Evolutionary conservation across 345 rosid genomes (phyloP).

Genomic region (Brassica nigra): DNA sequence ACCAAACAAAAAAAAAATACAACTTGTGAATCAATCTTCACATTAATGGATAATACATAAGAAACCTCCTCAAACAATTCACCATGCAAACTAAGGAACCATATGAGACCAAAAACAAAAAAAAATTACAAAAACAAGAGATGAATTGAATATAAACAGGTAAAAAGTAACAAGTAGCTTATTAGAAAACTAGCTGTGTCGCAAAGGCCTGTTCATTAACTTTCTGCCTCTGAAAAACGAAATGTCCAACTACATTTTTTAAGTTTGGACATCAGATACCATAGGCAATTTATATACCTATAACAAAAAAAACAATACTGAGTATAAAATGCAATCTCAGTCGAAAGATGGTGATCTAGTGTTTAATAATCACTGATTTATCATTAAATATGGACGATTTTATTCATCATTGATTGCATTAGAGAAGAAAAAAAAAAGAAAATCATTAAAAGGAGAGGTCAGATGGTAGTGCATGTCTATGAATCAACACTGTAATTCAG

Average conservation of each 20-base stretch:
- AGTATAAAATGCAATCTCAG: too few relatives aligned
- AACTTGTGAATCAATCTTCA: too few relatives aligned
- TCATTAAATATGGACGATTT: conserved; percentile 45
- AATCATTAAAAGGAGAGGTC: too few relatives aligned
- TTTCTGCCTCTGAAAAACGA: conserved; percentile 1
- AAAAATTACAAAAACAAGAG: background rate
- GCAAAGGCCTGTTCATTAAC: background rate
- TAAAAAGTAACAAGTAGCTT: conserved; percentile 13
- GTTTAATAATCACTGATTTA: conserved; percentile 46
- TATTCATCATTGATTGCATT: conserved; percentile 73
- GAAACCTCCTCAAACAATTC: too few relatives aligned
- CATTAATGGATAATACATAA: too few relatives aligned
- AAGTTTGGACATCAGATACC: background rate
- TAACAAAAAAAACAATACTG: too few relatives aligned
- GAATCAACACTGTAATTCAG: background rate
- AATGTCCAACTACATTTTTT: background rate
- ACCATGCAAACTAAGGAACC: too few relatives aligned
- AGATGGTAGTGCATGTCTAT: background rate
- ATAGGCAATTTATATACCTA: too few relatives aligned
- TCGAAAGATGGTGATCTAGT: conserved; percentile 84
- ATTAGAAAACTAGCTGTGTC: conserved; percentile 7
- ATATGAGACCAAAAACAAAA: too few relatives aligned
- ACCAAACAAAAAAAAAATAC: too few relatives aligned
- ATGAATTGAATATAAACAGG: background rate
- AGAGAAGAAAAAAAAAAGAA: background rate